A percentile compares a stretch with the other conserved stretches of the same genome.
phyloP scores from a whole-genome alignment of 495 filamentous ascomycete species.

The Coniosporium apollinis region DNA sequence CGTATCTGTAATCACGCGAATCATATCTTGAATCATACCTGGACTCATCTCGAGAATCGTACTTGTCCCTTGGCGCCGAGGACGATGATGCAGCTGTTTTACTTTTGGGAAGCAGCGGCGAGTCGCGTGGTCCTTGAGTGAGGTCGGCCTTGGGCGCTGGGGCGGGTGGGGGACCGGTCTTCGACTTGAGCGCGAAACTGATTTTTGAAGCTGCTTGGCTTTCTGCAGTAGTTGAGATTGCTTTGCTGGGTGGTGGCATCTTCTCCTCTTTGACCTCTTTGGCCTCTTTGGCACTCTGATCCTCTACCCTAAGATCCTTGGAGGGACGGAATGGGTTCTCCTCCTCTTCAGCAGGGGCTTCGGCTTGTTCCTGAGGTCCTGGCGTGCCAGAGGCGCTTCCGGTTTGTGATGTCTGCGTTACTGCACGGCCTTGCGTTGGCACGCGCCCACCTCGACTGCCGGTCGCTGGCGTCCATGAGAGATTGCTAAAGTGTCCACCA shows the following conservation, averaged over 20 bases:
- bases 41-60: no score
- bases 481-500: conserved; percentile 38
- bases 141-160: conserved; percentile 48
- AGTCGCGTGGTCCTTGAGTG: conserved; percentile 57
- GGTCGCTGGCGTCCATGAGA: conserved; percentile 39
- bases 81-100: conserved; percentile 12
- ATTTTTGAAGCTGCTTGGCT: conserved; percentile 52
- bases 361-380: conserved; percentile 21
- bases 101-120: conserved; percentile 21
- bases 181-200: conserved; percentile 75
- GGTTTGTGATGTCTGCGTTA: conserved; percentile 1
- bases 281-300: conserved; percentile 32
- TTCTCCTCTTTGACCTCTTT: not conserved
- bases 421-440: conserved; percentile 1
- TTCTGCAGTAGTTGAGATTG: conserved; percentile 18
- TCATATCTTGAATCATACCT: conserved; percentile 1
- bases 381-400: conserved; percentile 6
- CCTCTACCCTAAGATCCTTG: conserved; percentile 48
- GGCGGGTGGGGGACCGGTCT: conserved; percentile 32
- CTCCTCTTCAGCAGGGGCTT: conserved; percentile 29
- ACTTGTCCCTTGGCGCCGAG: conserved; percentile 8
- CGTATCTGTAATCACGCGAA: not conserved
- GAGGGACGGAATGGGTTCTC: conserved; percentile 45
- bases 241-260: conserved; percentile 29
- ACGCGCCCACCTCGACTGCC: conserved; percentile 28